phyloP scores from a whole-genome alignment of 192 early-diverging fungal genomes.

The Spinellus fusiger region DNA sequence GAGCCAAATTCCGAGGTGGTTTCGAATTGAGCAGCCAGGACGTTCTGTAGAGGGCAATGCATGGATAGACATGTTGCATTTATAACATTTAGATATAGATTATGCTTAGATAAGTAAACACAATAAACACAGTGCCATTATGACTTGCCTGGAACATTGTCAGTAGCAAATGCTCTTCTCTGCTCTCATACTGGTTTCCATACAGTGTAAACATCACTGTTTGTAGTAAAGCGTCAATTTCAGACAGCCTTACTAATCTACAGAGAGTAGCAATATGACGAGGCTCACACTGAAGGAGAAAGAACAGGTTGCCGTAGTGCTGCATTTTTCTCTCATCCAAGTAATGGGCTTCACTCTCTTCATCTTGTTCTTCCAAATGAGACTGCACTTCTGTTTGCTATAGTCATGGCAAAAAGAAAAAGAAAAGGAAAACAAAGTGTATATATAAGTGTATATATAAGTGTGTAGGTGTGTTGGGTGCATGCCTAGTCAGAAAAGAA shows the following conservation, averaged over 20 bases:
- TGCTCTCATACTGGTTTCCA: slow-evolving; percentile 91
- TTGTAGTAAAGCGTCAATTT: slow-evolving; percentile 88
- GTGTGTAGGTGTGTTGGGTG: not conserved
- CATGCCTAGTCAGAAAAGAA: slow-evolving; percentile 1
- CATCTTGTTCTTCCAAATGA: slow-evolving; percentile 60
- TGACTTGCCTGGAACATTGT: slow-evolving; percentile 93
- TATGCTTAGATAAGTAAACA: too few relatives aligned
- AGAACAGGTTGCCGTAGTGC: slow-evolving; percentile 91
- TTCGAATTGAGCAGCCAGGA: slow-evolving; percentile 73
- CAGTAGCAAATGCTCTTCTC: slow-evolving; percentile 88
- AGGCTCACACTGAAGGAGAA: slow-evolving; percentile 83
- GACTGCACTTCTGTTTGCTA: slow-evolving; percentile 72
- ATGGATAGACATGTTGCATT: not conserved
- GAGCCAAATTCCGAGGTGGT: slow-evolving; percentile 84
- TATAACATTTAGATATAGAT: not conserved
- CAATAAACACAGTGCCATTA: too few relatives aligned
- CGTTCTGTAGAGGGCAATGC: not conserved
- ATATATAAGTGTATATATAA: slow-evolving; percentile 17
- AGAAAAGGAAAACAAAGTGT: not conserved
- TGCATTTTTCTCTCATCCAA: slow-evolving; percentile 75
- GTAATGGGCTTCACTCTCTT: slow-evolving; percentile 26
- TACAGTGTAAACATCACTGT: slow-evolving; percentile 94
- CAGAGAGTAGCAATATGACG: slow-evolving; percentile 81
- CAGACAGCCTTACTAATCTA: slow-evolving; percentile 72
- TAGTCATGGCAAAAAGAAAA: not conserved